A percentile compares a stretch with the other conserved stretches of the same genome.
These are phyloP conservation scores for Cyberlindnera nakhonratchasimensis DNA, from an alignment of 805 yeast species.

Conservation along the genomic window DNA sequence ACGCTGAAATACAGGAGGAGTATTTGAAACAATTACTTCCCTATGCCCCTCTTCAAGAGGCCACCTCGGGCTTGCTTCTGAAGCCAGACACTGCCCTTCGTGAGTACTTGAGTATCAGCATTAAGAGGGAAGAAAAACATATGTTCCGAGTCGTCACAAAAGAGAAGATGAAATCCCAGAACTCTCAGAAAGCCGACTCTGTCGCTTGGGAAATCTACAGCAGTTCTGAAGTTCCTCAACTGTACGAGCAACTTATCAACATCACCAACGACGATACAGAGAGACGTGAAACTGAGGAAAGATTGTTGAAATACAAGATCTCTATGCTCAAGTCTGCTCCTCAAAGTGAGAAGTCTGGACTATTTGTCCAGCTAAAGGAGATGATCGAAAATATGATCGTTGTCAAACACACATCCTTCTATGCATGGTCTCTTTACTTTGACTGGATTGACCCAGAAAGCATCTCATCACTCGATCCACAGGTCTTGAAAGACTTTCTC, in stretches of 20 bases:
- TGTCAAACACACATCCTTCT: slow-evolving; percentile 54
- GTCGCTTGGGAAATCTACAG: slow-evolving; percentile 45
- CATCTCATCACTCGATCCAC: slow-evolving; percentile 47
- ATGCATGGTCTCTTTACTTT: slow-evolving; percentile 70
- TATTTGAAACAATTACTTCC: slow-evolving; percentile 55
- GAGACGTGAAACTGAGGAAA: slow-evolving; percentile 59
- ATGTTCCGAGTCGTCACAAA: slow-evolving; percentile 42
- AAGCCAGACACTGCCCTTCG: slow-evolving; percentile 43
- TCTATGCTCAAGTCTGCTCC: slow-evolving; percentile 55
- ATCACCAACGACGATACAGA: slow-evolving; percentile 55
- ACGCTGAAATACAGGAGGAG: slow-evolving; percentile 37
- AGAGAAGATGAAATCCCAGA: slow-evolving; percentile 40
- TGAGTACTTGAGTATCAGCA: slow-evolving; percentile 41
- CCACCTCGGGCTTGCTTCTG: slow-evolving; percentile 46
- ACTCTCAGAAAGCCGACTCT: slow-evolving; percentile 30
- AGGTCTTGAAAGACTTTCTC: slow-evolving; percentile 48
- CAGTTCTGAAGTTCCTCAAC: slow-evolving; percentile 47
- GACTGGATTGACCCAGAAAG: slow-evolving; percentile 66
- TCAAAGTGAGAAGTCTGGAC: slow-evolving; percentile 32
- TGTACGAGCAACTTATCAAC: slow-evolving; percentile 57
- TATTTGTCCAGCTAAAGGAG: slow-evolving; percentile 44
- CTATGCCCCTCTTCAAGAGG: slow-evolving; percentile 50
- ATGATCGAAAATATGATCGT: slow-evolving; percentile 71
- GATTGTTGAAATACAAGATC: slow-evolving; percentile 53
- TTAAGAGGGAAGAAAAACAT: slow-evolving; percentile 37